phyloP scores from a whole-genome alignment of 2,329 filamentous ascomycete species.

The Fusarium chuoi region DNA sequence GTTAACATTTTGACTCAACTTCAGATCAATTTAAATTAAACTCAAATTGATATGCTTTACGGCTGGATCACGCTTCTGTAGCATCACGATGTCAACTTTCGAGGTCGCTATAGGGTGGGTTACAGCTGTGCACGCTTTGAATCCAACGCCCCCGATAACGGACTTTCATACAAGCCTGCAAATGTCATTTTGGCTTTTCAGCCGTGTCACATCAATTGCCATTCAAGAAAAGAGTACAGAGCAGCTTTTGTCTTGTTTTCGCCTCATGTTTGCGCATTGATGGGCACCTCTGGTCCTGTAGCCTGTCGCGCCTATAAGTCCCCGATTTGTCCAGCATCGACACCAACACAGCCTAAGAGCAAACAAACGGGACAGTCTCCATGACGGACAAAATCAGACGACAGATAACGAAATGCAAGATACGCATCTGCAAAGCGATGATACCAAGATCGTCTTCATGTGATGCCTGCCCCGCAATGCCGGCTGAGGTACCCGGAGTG shows the following conservation, averaged over 20 bases:
- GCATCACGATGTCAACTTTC: not conserved
- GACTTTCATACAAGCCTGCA: not conserved
- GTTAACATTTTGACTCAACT: accelerated
- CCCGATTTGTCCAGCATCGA: not conserved
- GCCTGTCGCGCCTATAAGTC: not conserved
- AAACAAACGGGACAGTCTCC: not conserved
- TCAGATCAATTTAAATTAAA: too few species aligned
- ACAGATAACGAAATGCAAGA: not conserved
- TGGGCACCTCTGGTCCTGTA: not conserved
- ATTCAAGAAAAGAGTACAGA: accelerated
- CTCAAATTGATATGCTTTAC: too few species aligned
- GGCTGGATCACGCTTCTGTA: not conserved
- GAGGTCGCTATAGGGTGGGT: not conserved
- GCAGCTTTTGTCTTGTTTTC: not conserved
- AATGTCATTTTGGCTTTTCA: too few species aligned
- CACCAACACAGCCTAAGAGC: too few species aligned
- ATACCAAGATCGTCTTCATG: not conserved
- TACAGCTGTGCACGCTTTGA: not conserved
- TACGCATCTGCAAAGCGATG: not conserved
- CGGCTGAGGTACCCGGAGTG: not conserved
- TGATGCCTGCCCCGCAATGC: not conserved
- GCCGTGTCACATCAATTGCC: not conserved
- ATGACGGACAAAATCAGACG: not conserved
- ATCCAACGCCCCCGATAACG: too few species aligned
- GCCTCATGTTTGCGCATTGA: not conserved